These are phyloP conservation scores for Claviceps digitariae DNA, from an alignment of 2,329 filamentous ascomycete species.

Conservation along the genomic window DNA sequence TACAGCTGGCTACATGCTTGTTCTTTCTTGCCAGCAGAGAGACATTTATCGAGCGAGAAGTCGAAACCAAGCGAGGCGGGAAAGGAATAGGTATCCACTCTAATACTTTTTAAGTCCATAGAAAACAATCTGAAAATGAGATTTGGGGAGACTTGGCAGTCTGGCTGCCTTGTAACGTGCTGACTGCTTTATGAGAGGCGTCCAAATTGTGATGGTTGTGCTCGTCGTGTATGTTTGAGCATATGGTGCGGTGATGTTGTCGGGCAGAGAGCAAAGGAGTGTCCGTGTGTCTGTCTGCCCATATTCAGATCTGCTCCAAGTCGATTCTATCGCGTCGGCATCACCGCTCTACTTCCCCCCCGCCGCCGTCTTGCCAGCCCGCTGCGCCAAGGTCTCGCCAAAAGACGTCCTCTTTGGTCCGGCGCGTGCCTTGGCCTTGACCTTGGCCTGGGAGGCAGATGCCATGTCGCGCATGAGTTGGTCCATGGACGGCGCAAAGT, in stretches of 20 bases:
- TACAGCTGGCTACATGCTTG: neutral
- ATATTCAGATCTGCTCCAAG: neutral
- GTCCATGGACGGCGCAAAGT: constrained; percentile 4
- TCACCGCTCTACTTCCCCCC: neutral
- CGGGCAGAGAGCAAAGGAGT: neutral
- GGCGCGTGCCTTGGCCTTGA: neutral
- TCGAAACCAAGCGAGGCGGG: neutral
- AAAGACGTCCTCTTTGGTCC: neutral
- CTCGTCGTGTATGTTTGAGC: neutral
- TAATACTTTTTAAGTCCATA: neutral
- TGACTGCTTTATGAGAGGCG: neutral
- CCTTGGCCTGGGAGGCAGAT: neutral
- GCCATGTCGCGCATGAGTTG: neutral
- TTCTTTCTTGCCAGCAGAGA: no score
- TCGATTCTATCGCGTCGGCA: no score
- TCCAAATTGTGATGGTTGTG: neutral
- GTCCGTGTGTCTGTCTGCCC: no score
- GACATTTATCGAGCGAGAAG: neutral
- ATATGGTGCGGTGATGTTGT: no score
- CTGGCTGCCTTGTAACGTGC: neutral
- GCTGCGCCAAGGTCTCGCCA: neutral
- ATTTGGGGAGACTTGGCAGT: neutral
- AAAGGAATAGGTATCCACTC: neutral
- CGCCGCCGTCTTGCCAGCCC: neutral
- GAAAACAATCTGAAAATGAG: neutral